Evolutionary conservation across 2,329 filamentous ascomycete genomes (phyloP).

Genomic region (Diaporthe velutina): DNA sequence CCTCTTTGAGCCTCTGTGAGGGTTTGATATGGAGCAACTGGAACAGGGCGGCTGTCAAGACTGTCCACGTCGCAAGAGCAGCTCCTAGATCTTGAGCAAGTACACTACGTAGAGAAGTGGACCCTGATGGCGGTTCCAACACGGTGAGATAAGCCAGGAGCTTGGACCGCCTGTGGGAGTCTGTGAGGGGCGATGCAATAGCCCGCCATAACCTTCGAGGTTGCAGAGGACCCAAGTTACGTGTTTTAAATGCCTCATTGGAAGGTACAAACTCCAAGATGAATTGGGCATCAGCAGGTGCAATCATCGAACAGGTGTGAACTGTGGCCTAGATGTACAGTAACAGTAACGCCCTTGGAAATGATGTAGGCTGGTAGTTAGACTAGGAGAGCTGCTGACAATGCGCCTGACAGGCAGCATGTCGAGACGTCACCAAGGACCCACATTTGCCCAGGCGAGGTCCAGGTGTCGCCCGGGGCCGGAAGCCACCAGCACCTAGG

Average conservation of each 20-base stretch:
- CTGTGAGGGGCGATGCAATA: not conserved
- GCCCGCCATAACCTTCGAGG: not conserved
- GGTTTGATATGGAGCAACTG: too few relatives aligned
- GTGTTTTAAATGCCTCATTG: too few relatives aligned
- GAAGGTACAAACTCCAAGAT: too few relatives aligned
- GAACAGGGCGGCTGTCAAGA: not conserved
- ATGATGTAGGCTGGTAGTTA: not conserved
- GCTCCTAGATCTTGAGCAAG: not conserved
- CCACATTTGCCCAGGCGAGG: conserved; percentile 24
- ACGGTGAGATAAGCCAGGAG: conserved; percentile 26
- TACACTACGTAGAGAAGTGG: not conserved
- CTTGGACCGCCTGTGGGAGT: conserved; percentile 21
- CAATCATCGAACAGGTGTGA: not conserved
- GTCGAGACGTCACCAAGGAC: conserved; percentile 27
- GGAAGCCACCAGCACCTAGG: conserved; percentile 13
- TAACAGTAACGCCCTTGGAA: not conserved
- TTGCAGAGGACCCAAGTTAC: not conserved
- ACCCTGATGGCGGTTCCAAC: not conserved
- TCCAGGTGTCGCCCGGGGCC: conserved; percentile 25
- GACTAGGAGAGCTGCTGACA: conserved; percentile 9
- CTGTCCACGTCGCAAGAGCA: not conserved
- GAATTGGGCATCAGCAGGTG: not conserved
- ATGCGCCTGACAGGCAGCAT: conserved; percentile 26
- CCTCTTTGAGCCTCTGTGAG: not conserved
- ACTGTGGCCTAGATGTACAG: not conserved